Percentiles rank a stretch among this genome's conserved stretches.
Conservation (phyloP, 768 basidiomycete species). For the Hysterangium stoloniferum region DNA sequence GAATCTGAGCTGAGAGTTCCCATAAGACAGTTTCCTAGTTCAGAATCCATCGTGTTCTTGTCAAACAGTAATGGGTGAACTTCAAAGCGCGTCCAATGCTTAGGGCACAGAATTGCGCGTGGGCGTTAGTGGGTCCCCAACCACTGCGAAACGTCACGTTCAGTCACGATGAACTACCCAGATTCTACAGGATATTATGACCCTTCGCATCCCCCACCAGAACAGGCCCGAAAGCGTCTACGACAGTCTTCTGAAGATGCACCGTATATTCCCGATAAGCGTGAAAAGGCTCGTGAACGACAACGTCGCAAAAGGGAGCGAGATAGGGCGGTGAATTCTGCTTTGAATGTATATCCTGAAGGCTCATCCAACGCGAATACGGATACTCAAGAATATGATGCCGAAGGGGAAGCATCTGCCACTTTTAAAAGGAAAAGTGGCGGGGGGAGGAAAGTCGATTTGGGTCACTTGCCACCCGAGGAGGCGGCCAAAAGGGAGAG, state of each 20-base stretch:
- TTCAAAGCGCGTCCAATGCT: too few relatives aligned
- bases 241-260: neutral
- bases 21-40: slow-evolving; percentile 34
- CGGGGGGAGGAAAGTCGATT: slow-evolving; percentile 1
- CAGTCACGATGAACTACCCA: slow-evolving; percentile 10
- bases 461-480: slow-evolving; percentile 32
- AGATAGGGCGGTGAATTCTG: slow-evolving; percentile 31
- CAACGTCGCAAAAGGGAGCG: slow-evolving; percentile 79
- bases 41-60: slow-evolving; percentile 13
- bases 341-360: neutral
- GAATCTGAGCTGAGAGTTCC: slow-evolving; percentile 70
- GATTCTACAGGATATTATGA: slow-evolving; percentile 4
- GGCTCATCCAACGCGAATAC: neutral
- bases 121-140: slow-evolving; percentile 4
- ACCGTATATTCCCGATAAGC: slow-evolving; percentile 36
- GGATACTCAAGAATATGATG: neutral
- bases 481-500: slow-evolving; percentile 61
- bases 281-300: slow-evolving; percentile 82
- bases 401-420: neutral
- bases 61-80: too few relatives aligned
- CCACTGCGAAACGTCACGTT: slow-evolving; percentile 12
- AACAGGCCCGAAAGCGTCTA: neutral
- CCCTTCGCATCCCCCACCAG: neutral
- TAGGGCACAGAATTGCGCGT: neutral
- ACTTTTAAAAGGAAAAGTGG: neutral